Evolutionary conservation across 164 flowering plant species (phyloP), one percentile per base, ranked within the genome.

Genomic region (Dillenia turbinata): DNA sequence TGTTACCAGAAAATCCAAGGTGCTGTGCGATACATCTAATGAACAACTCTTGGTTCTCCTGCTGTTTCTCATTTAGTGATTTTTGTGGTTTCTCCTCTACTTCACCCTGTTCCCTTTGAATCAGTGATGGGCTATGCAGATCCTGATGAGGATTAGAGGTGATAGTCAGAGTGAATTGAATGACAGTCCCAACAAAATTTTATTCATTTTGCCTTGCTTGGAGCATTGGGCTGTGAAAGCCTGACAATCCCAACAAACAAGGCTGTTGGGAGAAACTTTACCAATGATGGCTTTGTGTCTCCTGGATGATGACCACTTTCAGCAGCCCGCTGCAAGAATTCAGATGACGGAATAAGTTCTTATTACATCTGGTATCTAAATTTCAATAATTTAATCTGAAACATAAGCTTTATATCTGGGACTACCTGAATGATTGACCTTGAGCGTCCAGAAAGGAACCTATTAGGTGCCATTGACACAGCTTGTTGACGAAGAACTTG

Each of bases 401-500:
- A 24, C 12, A 13, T 53, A 49, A 44, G 16, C 10, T 50, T 16
- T n/a, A 24, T 56, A 53, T 26, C 22, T 44, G 15, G 11, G 22
- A 69, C 11, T 79, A 91, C 99, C 97, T 89, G 99, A 52, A 90
- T 59, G 60, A 81, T 82, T 53, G 98, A 92, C 73, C 85, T 90
- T 40, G 97, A 84, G 54, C 93, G 90, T 52, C 82, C 88, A 9
- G 94, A 82, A 44, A 90, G 85, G 73, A 84, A 80, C 71, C 89
- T 90, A 62, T 78, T 85, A 49, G 98, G 90, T 65, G 94, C 88
- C 79, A 95, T 87, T 63, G 96, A 84, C 47, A 95, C 79, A 59
- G 98, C 89, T 66, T 95, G 99, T 75, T 95, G 99, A 50, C 97
- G 94, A 50, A 95, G 80, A 53, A 95, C 99, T 83, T 95, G 78